Evolutionary conservation across 352 stramenopile species (phyloP), one percentile per base, ranked within the genome.

Genomic region (Globisporangium solare): DNA sequence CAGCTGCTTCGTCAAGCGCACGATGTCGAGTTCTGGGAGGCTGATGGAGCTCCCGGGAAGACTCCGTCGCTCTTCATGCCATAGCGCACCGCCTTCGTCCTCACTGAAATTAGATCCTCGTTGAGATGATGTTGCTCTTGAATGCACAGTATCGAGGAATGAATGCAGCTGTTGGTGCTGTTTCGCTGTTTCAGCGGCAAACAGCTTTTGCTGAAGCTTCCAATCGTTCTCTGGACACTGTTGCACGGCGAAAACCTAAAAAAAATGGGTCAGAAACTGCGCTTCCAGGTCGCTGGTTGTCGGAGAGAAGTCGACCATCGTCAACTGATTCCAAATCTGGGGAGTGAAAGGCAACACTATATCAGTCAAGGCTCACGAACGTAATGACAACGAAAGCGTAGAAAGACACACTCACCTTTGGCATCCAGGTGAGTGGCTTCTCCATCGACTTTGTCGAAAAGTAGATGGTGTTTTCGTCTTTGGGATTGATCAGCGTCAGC

Each of bases 301-400:
- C 5, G 76, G 76, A 0, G 73, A 67, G 22, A 78, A 74, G 43
- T 83, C 67, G 54, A 85, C 48, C 0, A 79, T 63, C 14, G 52
- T 52, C 6, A 87, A 65, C n/a, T 85, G 66, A 32, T 62, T 74
- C 74, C 74, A 87, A 2, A 73, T 67, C 76, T 86, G 43, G 24
- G 24, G 5, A 27, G 2, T 27, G n/a, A 27, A 27, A 5, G 24
- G 5, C 24, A 27, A 27, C 2, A 5, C 24, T 27, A 27, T 27
- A 27, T 27, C 24, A 27, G 24, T 27, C 24, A 42, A 42, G 37
- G 6, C 37, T 12, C 39, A 43, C n/a, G 10, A n/a, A 13, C 39
- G n/a, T n/a, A 43, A 43, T 17, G 24, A 5, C 24, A 27, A 27
- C 24, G 24, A 27, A 27, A 27, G 24, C 24, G 5, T 27, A 27